These are phyloP conservation scores for Lycium barbarum DNA, from an alignment of 257 asterid species.

Conservation along the genomic window DNA sequence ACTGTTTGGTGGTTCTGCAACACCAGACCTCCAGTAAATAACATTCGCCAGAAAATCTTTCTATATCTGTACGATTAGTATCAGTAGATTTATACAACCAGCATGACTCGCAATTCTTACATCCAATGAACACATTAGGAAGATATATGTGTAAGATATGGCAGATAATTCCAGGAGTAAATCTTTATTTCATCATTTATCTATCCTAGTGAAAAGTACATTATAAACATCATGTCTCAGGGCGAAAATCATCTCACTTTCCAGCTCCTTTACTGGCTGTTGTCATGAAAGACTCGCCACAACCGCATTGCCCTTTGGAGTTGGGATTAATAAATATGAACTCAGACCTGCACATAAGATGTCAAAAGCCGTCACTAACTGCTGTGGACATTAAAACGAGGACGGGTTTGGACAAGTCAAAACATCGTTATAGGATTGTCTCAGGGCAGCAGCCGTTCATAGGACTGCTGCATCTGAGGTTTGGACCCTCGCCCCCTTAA, in stretches of 20 bases:
- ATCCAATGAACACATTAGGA: constrained; percentile 11
- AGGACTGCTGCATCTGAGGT: constrained; percentile 7
- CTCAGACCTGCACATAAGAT: constrained; percentile 35
- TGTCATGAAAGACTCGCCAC: constrained; percentile 43
- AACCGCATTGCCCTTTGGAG: constrained; percentile 41
- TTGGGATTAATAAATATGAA: constrained; percentile 37
- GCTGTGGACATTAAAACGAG: not conserved
- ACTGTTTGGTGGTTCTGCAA: not conserved
- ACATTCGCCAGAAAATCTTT: not conserved
- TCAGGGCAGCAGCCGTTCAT: not conserved
- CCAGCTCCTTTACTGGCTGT: constrained; percentile 21
- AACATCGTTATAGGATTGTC: not conserved
- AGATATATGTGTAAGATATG: not conserved
- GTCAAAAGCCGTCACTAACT: not conserved
- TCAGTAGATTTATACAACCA: constrained; percentile 7
- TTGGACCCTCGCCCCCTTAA: not conserved
- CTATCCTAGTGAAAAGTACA: constrained; percentile 24
- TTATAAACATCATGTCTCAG: constrained; percentile 19
- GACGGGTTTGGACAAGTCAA: not conserved
- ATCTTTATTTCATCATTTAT: not conserved
- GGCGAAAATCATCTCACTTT: not conserved
- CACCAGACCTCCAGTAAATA: not conserved
- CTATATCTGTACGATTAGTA: not conserved
- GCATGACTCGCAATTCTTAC: not conserved
- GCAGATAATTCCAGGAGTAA: not conserved